Evolutionary conservation across 1,139 yeast species (phyloP), one percentile per base, ranked within the genome.

Genomic region (Magnusiomyces suaveolens): DNA sequence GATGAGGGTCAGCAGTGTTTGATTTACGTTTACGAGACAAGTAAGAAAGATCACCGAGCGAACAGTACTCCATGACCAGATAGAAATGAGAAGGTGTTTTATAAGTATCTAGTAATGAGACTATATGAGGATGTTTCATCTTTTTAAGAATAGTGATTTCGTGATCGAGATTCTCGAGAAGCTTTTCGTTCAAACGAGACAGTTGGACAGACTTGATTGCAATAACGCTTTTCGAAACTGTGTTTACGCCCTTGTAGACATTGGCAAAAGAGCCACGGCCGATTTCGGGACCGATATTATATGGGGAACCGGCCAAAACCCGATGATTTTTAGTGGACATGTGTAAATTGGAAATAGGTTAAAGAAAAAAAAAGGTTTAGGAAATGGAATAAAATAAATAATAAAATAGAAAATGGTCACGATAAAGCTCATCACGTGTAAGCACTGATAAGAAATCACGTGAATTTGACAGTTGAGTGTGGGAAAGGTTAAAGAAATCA

Each of bases 221-320:
- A 50, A 87, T 92, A 0, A 88, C 77, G 50, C 74, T 72, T 60
- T 76, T 77, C 12, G 81, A 76, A 54, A 70, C 71, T 57, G 52
- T 56, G 60, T 61, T 69, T 53, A 71, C 69, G 23, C 95, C 96
- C 66, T 82, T 83, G 73, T 86, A 92, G 32, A 92, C 98, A 59
- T 83, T 84, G 56, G 98, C 98, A 72, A 89, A 92, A 21, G 96
- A 88, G 38, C 98, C 98, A 63, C 85, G 81, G 18, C 98, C 98
- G 48, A 92, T 88, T 69, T 88, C 89, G 24, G 82, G 78, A 21
- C 87, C 87, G 26, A 82, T 72, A 43, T 73, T 70, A 65, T 79
- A 81, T 2, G 51, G 46, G 25, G 55, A 55, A 26, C 59, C 44
- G 32, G 29, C 43, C 14, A 43, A 48, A n/a, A n/a, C n/a, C 16